phyloP scores from a whole-genome alignment of 306 rosid genomes.

The Herpetospermum pedunculosum region DNA sequence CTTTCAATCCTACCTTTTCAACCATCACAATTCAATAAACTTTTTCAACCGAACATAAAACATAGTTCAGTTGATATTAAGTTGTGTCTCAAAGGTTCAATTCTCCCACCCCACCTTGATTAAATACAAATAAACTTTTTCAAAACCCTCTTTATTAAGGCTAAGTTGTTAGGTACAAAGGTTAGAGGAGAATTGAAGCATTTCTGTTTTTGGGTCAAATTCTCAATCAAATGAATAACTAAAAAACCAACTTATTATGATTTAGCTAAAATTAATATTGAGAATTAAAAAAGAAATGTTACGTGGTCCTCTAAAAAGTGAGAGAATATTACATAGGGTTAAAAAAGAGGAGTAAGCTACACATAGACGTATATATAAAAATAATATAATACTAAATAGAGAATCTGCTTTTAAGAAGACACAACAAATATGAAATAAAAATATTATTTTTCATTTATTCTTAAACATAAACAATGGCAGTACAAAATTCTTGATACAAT shows the following conservation, averaged over 20 bases:
- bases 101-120: too few species aligned
- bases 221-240: slow-evolving; percentile 1
- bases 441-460: slow-evolving; percentile 23
- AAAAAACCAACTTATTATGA: slow-evolving; percentile 1
- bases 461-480: slow-evolving; percentile 35
- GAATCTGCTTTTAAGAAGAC: slow-evolving; percentile 10
- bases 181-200: neutral
- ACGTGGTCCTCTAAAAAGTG: slow-evolving; percentile 39
- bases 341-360: neutral
- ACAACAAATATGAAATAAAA: neutral
- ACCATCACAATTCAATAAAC: neutral
- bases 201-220: neutral
- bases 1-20: slow-evolving; percentile 4
- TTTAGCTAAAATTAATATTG: neutral
- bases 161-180: neutral
- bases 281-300: slow-evolving; percentile 3
- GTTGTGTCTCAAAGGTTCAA: too few species aligned
- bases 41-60: too few species aligned
- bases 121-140: too few species aligned
- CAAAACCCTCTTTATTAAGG: neutral
- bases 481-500: slow-evolving; percentile 19
- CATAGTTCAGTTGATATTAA: too few species aligned
- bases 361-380: neutral
- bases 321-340: slow-evolving; percentile 22
- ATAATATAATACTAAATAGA: neutral